Evolutionary conservation across 495 filamentous ascomycete species (phyloP).

Genomic region (Aspergillus ostianus): DNA sequence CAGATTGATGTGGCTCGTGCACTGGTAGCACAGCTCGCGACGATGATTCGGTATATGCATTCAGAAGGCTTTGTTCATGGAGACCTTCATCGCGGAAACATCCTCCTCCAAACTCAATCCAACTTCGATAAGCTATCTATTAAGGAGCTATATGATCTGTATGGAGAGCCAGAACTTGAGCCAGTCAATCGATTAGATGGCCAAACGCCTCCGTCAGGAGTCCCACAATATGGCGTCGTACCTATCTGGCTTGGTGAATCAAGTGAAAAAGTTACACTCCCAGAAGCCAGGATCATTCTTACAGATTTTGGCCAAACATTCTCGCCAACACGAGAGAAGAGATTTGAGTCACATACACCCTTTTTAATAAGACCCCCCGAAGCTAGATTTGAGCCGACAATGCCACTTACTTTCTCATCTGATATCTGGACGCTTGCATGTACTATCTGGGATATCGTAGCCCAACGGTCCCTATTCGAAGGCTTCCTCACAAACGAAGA

Average conservation of each 20-base stretch:
- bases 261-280: conserved; percentile 27
- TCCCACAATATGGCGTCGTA: conserved; percentile 24
- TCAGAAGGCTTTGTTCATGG: conserved; percentile 32
- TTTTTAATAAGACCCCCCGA: conserved; percentile 31
- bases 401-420: conserved; percentile 30
- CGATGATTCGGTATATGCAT: conserved; percentile 33
- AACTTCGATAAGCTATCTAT: conserved; percentile 23
- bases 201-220: conserved; percentile 17
- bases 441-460: conserved; percentile 31
- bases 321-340: conserved; percentile 24
- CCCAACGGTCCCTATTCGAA: conserved; percentile 24
- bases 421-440: conserved; percentile 41
- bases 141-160: conserved; percentile 28
- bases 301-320: conserved; percentile 41
- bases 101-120: conserved; percentile 23
- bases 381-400: conserved; percentile 30
- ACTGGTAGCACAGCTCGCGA: conserved; percentile 37
- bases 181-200: conserved; percentile 28
- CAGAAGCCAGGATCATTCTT: conserved; percentile 35
- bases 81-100: conserved; percentile 36
- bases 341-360: conserved; percentile 33
- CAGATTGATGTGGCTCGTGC: conserved; percentile 41
- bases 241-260: conserved; percentile 32
- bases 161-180: conserved; percentile 28
- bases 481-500: conserved; percentile 24